Evolutionary conservation across 2,329 filamentous ascomycete genomes (phyloP).

Genomic region (Xylariaceae sp.): DNA sequence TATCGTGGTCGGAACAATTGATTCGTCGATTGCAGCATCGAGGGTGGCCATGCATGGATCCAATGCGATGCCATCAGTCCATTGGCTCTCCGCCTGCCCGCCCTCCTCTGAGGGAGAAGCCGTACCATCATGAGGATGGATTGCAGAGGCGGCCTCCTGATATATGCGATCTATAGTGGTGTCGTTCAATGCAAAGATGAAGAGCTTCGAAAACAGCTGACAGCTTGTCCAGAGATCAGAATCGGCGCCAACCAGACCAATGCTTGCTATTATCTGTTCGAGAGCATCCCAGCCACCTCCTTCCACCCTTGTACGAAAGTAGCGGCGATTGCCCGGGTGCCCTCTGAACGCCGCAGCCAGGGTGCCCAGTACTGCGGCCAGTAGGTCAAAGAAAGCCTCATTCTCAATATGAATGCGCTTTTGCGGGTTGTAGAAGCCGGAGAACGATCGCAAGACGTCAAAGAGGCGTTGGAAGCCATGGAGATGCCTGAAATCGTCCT

Average conservation of each 20-base stretch:
- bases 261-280: constrained; percentile 65
- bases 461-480: constrained; percentile 73
- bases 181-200: constrained; percentile 76
- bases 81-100: constrained; percentile 18
- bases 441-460: constrained; percentile 62
- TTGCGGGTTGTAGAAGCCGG: constrained; percentile 68
- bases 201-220: constrained; percentile 75
- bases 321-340: constrained; percentile 81
- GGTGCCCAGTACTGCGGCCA: constrained; percentile 67
- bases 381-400: constrained; percentile 58
- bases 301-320: constrained; percentile 72
- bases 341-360: constrained; percentile 69
- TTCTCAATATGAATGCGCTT: constrained; percentile 59
- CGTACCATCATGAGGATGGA: constrained; percentile 10
- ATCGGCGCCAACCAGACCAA: constrained; percentile 59
- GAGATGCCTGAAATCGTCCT: constrained; percentile 79
- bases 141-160: constrained; percentile 33
- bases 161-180: constrained; percentile 68
- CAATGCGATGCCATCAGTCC: constrained; percentile 22
- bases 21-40: constrained; percentile 40
- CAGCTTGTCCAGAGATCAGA: constrained; percentile 62
- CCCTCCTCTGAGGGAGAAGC: constrained; percentile 16
- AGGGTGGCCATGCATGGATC: constrained; percentile 28
- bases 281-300: constrained; percentile 74
- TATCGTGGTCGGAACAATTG: constrained; percentile 47